Percentiles rank a stretch among this genome's conserved stretches.
These are phyloP conservation scores for Luffa acutangula DNA, from an alignment of 306 rosid genomes.

Conservation along the genomic window DNA sequence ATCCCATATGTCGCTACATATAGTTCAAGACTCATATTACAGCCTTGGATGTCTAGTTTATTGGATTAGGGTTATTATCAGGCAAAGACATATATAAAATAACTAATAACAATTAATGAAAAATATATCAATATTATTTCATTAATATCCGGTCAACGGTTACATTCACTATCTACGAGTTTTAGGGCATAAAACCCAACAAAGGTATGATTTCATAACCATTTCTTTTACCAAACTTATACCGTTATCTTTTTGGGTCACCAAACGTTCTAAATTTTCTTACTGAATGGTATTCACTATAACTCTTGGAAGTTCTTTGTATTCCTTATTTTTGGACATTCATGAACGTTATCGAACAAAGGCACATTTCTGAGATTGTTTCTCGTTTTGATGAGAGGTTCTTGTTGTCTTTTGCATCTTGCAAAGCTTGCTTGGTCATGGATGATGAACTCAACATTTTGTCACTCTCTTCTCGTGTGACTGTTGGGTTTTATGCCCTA, in stretches of 20 bases:
- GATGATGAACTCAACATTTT: conserved; percentile 47
- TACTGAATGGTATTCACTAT: neutral
- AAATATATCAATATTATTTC: no score
- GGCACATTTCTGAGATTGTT: conserved; percentile 61
- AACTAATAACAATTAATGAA: no score
- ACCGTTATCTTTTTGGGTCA: neutral
- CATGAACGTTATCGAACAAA: conserved; percentile 89
- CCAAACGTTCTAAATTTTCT: neutral
- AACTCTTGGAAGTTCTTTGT: no score
- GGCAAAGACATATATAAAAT: no score
- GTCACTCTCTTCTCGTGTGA: neutral
- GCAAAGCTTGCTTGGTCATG: conserved; percentile 75
- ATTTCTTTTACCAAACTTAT: neutral
- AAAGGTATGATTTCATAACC: conserved; percentile 38
- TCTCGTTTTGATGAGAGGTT: conserved; percentile 89
- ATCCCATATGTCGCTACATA: no score
- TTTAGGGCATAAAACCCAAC: no score
- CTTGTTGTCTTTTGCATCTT: conserved; percentile 69
- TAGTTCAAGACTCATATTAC: no score
- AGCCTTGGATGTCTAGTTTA: no score
- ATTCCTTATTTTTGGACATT: conserved; percentile 50
- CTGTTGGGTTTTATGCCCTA: no score
- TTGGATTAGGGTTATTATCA: no score
- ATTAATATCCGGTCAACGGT: no score
- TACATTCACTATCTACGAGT: no score